Conservation (phyloP, 768 basidiomycete genomes). For the Boletellus sp. region DNA sequence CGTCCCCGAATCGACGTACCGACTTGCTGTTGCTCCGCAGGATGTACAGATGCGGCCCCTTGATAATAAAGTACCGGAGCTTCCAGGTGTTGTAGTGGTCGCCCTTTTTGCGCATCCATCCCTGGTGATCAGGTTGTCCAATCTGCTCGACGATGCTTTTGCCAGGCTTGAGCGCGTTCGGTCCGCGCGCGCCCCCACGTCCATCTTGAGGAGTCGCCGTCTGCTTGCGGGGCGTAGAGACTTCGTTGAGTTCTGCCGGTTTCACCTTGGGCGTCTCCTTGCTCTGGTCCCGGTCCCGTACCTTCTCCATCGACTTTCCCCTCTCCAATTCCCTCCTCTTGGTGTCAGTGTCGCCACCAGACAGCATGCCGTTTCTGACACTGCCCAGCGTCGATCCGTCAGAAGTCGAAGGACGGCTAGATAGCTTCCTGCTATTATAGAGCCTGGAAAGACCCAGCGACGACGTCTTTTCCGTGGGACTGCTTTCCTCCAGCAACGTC, state of each 20-base stretch:
- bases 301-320: constrained; percentile 22
- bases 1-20: constrained; percentile 6
- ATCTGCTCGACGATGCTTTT: constrained; percentile 85
- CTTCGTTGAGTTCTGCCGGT: constrained; percentile 32
- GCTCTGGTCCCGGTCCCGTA: constrained; percentile 18
- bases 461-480: constrained; percentile 41
- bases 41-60: constrained; percentile 88
- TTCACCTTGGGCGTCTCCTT: constrained; percentile 16
- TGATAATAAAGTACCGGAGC: constrained; percentile 84
- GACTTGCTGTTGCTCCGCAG: constrained; percentile 69
- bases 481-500: constrained; percentile 32
- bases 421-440: constrained; percentile 41
- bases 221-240: constrained; percentile 53
- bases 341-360: constrained; percentile 19
- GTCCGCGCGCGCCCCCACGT: constrained; percentile 20
- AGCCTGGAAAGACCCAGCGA: constrained; percentile 50
- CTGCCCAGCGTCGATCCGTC: constrained; percentile 31
- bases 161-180: constrained; percentile 50
- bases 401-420: constrained; percentile 41
- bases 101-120: constrained; percentile 96
- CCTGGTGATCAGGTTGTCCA: constrained; percentile 82
- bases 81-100: constrained; percentile 95
- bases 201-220: constrained; percentile 33
- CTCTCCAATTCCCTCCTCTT: constrained; percentile 18
- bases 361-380: constrained; percentile 21